phyloP scores from a whole-genome alignment of 23 red algal species.

The Gracilaria gracilis region DNA sequence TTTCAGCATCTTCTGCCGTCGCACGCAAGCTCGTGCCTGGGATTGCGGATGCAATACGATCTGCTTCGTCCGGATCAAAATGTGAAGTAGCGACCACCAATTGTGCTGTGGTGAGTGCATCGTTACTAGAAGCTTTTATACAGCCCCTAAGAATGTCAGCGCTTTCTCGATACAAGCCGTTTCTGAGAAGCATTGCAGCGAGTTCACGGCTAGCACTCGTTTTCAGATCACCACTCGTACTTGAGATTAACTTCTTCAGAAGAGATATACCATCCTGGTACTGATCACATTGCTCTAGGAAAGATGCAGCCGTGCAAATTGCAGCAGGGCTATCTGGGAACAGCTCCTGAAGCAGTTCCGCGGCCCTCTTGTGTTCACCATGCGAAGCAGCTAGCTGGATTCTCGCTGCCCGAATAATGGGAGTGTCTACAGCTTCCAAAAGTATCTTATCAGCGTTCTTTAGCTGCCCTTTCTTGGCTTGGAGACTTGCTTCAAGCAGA shows the following conservation, averaged over 20 bases:
- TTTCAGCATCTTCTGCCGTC: constrained; percentile 35
- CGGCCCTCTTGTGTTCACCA: constrained; percentile 34
- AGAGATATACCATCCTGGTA: constrained; percentile 35
- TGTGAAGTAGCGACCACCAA: constrained; percentile 66
- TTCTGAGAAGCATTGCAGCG: constrained; percentile 52
- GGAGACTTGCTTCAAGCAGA: constrained; percentile 59
- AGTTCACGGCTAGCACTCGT: constrained; percentile 43
- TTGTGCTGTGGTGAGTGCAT: constrained; percentile 39
- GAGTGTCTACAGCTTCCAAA: constrained; percentile 29
- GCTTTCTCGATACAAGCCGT: constrained; percentile 49
- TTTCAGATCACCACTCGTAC: neutral
- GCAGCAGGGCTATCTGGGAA: constrained; percentile 61
- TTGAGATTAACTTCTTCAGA: constrained; percentile 21
- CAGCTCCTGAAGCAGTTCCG: constrained; percentile 40
- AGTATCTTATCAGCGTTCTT: constrained; percentile 56
- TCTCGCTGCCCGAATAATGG: constrained; percentile 58
- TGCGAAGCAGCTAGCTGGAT: constrained; percentile 46
- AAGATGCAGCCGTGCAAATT: constrained; percentile 38
- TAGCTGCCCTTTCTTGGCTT: constrained; percentile 41
- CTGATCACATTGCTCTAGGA: constrained; percentile 43
- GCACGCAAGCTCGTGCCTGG: neutral
- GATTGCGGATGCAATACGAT: constrained; percentile 21
- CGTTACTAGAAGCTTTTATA: neutral
- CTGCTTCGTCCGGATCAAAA: constrained; percentile 67
- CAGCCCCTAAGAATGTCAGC: constrained; percentile 39